phyloP scores from a whole-genome alignment of 768 basidiomycete genomes.

The Grammothele lineata region DNA sequence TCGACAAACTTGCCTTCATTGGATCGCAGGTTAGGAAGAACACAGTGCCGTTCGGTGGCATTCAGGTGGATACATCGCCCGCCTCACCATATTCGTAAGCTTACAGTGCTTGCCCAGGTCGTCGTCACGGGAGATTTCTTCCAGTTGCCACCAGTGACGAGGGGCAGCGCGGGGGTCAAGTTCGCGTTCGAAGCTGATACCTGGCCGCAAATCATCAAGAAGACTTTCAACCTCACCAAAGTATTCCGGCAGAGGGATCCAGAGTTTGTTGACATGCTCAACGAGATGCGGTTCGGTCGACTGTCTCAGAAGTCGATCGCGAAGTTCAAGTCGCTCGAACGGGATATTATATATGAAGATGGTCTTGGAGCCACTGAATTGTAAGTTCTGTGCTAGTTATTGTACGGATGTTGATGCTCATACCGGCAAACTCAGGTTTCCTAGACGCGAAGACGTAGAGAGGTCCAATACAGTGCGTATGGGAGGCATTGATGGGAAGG shows the following conservation, averaged over 20 bases:
- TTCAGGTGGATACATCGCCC: slow-evolving; percentile 54
- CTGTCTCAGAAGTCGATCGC: slow-evolving; percentile 60
- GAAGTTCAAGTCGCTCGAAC: slow-evolving; percentile 66
- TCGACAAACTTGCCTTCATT: slow-evolving; percentile 83
- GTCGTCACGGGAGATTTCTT: slow-evolving; percentile 98
- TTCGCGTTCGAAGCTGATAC: slow-evolving; percentile 89
- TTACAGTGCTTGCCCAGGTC: no score
- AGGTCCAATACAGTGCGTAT: slow-evolving; percentile 74
- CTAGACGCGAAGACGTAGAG: slow-evolving; percentile 89
- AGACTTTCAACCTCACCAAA: slow-evolving; percentile 89
- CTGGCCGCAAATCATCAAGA: slow-evolving; percentile 72
- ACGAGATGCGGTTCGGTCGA: slow-evolving; percentile 93
- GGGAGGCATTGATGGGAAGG: slow-evolving; percentile 48
- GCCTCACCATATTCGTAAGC: no score
- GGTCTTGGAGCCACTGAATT: slow-evolving; percentile 88
- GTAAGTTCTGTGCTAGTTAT: slow-evolving; percentile 36
- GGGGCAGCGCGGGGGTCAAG: slow-evolving; percentile 50
- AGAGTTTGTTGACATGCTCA: slow-evolving; percentile 96
- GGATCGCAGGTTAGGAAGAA: slow-evolving; percentile 61
- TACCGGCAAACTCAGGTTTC: slow-evolving; percentile 54
- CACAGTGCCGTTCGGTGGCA: slow-evolving; percentile 83
- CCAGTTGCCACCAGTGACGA: slow-evolving; percentile 90
- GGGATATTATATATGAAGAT: slow-evolving; percentile 72
- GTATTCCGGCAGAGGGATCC: slow-evolving; percentile 81
- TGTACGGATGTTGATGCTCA: neutral